Conservation (phyloP, 192 early-diverging fungal genomes). For the Entomortierella lignicola region DNA sequence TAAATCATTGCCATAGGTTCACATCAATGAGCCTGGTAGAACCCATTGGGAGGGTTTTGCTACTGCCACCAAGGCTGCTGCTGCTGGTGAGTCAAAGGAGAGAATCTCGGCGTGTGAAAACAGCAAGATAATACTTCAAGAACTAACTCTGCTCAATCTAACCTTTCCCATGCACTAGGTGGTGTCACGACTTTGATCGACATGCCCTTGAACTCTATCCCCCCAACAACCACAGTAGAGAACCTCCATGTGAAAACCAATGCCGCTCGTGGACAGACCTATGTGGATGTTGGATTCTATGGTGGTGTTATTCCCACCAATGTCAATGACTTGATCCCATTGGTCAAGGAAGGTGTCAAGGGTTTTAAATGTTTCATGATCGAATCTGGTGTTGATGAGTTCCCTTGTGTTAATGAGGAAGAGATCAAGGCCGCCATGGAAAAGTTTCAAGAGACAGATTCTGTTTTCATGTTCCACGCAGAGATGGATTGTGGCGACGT, state of each 20-base stretch:
- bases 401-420: conserved; percentile 80
- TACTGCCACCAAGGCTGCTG: conserved; percentile 82
- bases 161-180: conserved; percentile 51
- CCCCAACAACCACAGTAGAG: conserved; percentile 80
- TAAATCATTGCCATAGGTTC: conserved; percentile 56
- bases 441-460: conserved; percentile 63
- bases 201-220: conserved; percentile 90
- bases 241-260: conserved; percentile 73
- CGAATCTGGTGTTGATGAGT: conserved; percentile 86
- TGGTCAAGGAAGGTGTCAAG: conserved; percentile 75
- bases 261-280: conserved; percentile 76
- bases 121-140: too few relatives aligned
- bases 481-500: conserved; percentile 71
- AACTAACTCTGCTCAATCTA: not conserved
- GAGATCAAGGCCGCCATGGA: conserved; percentile 77
- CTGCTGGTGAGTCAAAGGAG: conserved; percentile 69
- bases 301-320: conserved; percentile 86
- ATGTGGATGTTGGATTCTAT: conserved; percentile 83
- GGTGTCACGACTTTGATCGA: conserved; percentile 85
- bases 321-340: conserved; percentile 67
- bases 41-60: conserved; percentile 89
- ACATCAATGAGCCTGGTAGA: conserved; percentile 88
- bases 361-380: conserved; percentile 91
- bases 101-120: too few relatives aligned
- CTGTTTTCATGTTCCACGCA: conserved; percentile 84